A percentile compares a stretch with the other conserved stretches of the same genome.
Evolutionary conservation across 495 filamentous ascomycete genomes (phyloP).

Genomic region (Xylaria bambusicola): DNA sequence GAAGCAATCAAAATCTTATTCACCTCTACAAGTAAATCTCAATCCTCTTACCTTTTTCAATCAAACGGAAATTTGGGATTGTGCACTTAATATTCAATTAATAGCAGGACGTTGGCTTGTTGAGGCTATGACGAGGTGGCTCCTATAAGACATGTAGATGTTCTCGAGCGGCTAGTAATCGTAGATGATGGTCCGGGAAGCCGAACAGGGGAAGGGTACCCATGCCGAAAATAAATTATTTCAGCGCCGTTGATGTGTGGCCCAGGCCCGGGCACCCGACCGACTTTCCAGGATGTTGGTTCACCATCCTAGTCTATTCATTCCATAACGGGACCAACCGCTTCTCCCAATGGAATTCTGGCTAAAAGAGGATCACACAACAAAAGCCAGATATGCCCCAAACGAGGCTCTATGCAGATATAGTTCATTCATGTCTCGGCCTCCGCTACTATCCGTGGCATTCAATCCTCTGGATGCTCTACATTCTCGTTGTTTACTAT

Average conservation of each 20-base stretch:
- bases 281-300: conserved; percentile 46
- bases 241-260: conserved; percentile 10
- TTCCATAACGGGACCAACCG: conserved; percentile 11
- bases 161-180: neutral
- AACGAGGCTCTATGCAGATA: conserved; percentile 14
- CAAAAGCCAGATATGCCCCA: conserved; percentile 24
- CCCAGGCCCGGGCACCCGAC: conserved; percentile 44
- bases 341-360: conserved; percentile 37
- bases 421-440: too few species aligned
- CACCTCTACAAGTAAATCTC: neutral
- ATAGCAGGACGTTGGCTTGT: neutral
- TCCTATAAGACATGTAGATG: neutral
- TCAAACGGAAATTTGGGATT: too few species aligned
- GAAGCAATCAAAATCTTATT: too few species aligned
- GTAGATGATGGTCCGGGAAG: conserved; percentile 3
- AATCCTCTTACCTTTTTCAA: neutral
- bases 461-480: too few species aligned
- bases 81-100: too few species aligned
- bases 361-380: conserved; percentile 53
- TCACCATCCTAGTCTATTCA: neutral
- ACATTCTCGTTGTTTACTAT: neutral
- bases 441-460: too few species aligned
- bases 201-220: conserved; percentile 8
- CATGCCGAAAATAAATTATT: conserved; percentile 9
- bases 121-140: neutral